Conservation (phyloP, 2,329 filamentous ascomycete species). For the Ascochyta koolunga region DNA sequence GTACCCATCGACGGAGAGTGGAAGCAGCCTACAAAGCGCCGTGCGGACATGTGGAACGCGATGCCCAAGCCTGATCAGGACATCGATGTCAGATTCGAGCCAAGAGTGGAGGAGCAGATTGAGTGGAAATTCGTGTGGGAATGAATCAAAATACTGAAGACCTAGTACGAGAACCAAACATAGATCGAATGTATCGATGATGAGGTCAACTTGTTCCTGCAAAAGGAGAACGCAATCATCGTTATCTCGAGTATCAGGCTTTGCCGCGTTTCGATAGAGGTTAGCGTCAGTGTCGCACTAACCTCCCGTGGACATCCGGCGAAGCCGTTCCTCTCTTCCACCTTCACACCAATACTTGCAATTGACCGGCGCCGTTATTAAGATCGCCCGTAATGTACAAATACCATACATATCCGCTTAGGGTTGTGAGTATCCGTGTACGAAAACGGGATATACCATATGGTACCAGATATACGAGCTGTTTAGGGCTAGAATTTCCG, state of each 20-base stretch:
- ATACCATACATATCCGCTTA: background rate
- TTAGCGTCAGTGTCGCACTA: background rate
- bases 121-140: conserved; percentile 34
- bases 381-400: background rate
- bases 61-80: conserved; percentile 40
- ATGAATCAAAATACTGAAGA: background rate
- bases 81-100: conserved; percentile 23
- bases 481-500: too few relatives aligned
- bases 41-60: conserved; percentile 41
- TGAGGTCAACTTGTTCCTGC: background rate
- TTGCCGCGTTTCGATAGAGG: background rate
- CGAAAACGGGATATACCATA: too few relatives aligned
- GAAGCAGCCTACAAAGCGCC: conserved; percentile 27
- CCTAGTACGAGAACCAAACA: background rate
- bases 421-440: too few relatives aligned
- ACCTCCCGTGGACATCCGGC: background rate
- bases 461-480: too few relatives aligned
- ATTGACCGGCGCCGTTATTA: background rate
- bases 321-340: conserved; percentile 1
- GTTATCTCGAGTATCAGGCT: background rate
- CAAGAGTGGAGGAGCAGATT: conserved; percentile 1
- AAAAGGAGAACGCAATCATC: background rate
- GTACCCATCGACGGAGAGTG: conserved; percentile 26
- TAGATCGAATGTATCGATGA: background rate
- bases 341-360: background rate